Base-by-base conservation (phyloP, 2,329 filamentous ascomycete genomes). In the Tolypocladium guangdongense region DNA sequence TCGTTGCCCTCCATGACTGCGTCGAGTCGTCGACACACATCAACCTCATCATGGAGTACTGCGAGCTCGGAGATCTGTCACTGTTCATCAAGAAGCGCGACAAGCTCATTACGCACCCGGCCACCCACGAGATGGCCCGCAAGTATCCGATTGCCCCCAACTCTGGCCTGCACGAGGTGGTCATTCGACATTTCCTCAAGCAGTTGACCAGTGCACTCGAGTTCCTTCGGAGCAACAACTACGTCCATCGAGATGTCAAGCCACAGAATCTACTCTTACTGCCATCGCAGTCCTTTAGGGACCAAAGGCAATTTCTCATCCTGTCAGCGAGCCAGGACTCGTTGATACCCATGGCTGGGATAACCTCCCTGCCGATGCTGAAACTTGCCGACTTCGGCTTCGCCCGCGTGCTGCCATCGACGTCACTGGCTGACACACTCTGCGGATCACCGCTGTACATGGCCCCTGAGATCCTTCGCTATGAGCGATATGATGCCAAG, bases 351-450 rank as follows among this genome's bases (percentile, higher is more conserved):
- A 81, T 86, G 30, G 85, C 86, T 30, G 93, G 93, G 8, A 74
- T 99, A 33, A 78, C 82, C 52, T 93, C 90, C 20, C 72, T 99
- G 43, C 93, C 93, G 5, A 95, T 97, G 86, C 81, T 99, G 56
- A 99, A 99, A 73, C 85, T 99, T 62, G 93, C 93, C 54, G 93
- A 99, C 72, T 99, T 99, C 66, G 93, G 93, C n/a, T 99, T 99
- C 67, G 93, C 93, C 53, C 84, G 93, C 53, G 90, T 95, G 53
- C 74, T 99, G 49, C 92, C 93, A 2, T 84, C 88, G 8, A 95
- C 92, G 0, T 92, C 91, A 6, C 78, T 99, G 58, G 93, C 93
- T 12, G 93, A 99, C 68, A 99, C 93, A 0, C 81, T 99, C 0
- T 99, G 93, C 68, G 93, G 93, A 20, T 97, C 93, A 14, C 93